phyloP scores from a whole-genome alignment of 2,329 filamentous ascomycete genomes.

The Podosphaera aphanis region DNA sequence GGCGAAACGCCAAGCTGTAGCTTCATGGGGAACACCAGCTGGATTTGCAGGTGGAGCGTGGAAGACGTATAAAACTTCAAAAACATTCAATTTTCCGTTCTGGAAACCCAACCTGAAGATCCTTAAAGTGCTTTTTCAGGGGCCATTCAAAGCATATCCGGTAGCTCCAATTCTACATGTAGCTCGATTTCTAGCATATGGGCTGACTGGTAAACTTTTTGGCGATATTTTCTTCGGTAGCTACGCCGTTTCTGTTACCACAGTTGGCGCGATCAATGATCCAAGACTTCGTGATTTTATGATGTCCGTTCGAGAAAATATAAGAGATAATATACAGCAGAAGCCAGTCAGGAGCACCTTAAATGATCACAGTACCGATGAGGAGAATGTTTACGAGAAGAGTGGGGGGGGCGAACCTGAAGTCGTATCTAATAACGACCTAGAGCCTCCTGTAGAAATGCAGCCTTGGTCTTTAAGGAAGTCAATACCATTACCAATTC shows the following conservation, averaged over 20 bases:
- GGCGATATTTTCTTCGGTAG: conserved; percentile 7
- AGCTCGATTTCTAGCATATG: conserved; percentile 9
- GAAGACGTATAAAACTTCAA: conserved; percentile 7
- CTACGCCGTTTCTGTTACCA: conserved; percentile 10
- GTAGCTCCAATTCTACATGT: conserved; percentile 10
- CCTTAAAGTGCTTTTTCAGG: conserved; percentile 9
- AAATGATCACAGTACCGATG: not conserved
- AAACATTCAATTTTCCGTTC: conserved; percentile 13
- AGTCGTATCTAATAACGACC: not conserved
- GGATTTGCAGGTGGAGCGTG: conserved; percentile 11
- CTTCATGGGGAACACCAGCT: conserved; percentile 10
- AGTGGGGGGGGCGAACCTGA: not conserved
- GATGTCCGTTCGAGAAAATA: conserved; percentile 3
- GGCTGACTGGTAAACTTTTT: conserved; percentile 6
- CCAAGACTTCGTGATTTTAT: conserved; percentile 9
- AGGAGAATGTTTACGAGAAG: not conserved
- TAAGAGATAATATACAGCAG: conserved; percentile 2
- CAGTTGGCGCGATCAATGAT: conserved; percentile 12
- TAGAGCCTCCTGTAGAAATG: not conserved
- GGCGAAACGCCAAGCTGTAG: conserved; percentile 10
- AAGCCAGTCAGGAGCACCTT: not conserved
- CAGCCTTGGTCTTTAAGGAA: not conserved
- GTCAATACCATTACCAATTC: not conserved
- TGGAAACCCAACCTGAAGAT: conserved; percentile 11
- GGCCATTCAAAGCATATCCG: conserved; percentile 4